These are phyloP conservation scores for Cladosporium colombiae DNA, from an alignment of 2,329 filamentous ascomycete genomes.

Conservation along the genomic window DNA sequence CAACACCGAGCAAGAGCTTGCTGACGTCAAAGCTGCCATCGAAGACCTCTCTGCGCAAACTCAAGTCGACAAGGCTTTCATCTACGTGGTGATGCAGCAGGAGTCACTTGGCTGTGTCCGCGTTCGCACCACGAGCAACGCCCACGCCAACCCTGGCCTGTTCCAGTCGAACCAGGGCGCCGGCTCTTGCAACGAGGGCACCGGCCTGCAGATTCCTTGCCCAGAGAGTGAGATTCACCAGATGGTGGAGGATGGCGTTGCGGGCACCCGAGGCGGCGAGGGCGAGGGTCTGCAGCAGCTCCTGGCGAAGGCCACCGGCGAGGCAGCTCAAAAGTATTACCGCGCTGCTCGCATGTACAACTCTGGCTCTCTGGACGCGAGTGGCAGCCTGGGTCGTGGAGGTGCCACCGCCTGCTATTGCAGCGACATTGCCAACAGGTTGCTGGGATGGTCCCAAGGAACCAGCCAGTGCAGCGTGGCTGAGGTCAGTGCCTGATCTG, in stretches of 20 bases:
- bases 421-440: slow-evolving; percentile 54
- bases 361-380: slow-evolving; percentile 41
- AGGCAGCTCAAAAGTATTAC: slow-evolving; percentile 48
- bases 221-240: slow-evolving; percentile 40
- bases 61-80: slow-evolving; percentile 44
- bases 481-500: slow-evolving; percentile 1
- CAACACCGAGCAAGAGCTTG: slow-evolving; percentile 39
- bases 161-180: slow-evolving; percentile 49
- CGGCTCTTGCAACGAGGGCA: slow-evolving; percentile 40
- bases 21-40: slow-evolving; percentile 43
- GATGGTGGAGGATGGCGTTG: slow-evolving; percentile 48
- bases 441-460: slow-evolving; percentile 43
- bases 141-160: slow-evolving; percentile 48
- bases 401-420: slow-evolving; percentile 56
- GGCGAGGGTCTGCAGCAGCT: slow-evolving; percentile 48
- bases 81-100: slow-evolving; percentile 50
- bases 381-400: slow-evolving; percentile 44
- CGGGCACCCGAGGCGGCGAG: slow-evolving; percentile 44
- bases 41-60: slow-evolving; percentile 34
- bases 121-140: slow-evolving; percentile 45
- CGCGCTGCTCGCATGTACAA: slow-evolving; percentile 55
- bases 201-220: slow-evolving; percentile 42
- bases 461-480: slow-evolving; percentile 5
- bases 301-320: slow-evolving; percentile 35
- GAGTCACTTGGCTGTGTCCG: slow-evolving; percentile 51